These are phyloP conservation scores for Globisporangium perplexum DNA, from an alignment of 352 stramenopile genomes.

Conservation along the genomic window DNA sequence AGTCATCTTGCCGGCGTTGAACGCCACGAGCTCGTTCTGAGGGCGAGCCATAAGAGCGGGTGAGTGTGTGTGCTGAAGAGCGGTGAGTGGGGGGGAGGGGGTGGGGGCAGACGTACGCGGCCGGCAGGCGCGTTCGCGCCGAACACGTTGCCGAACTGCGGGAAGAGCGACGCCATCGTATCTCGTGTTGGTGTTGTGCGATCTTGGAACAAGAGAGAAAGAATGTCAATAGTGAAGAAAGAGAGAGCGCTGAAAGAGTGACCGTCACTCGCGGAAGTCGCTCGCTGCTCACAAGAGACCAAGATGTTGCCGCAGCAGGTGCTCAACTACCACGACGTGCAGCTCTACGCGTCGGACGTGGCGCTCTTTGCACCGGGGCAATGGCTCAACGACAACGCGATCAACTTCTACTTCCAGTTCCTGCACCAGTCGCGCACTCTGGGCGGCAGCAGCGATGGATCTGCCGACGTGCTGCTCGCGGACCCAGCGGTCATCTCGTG, in stretches of 20 bases:
- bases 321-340: constrained; percentile 76
- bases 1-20: constrained; percentile 90
- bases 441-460: not conserved
- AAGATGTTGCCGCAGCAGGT: constrained; percentile 36
- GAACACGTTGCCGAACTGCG: constrained; percentile 80
- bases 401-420: constrained; percentile 84
- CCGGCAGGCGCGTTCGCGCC: constrained; percentile 47
- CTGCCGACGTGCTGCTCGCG: constrained; percentile 45
- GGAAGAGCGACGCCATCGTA: constrained; percentile 55
- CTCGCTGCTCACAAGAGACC: not conserved
- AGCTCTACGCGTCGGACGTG: constrained; percentile 79
- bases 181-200: too few relatives aligned
- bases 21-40: constrained; percentile 84
- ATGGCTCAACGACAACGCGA: constrained; percentile 82
- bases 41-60: not conserved
- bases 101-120: constrained; percentile 12
- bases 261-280: not conserved
- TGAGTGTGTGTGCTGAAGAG: not conserved
- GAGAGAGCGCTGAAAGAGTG: too few relatives aligned
- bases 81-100: not conserved
- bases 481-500: constrained; percentile 78
- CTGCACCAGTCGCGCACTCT: constrained; percentile 38
- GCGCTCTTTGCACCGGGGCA: constrained; percentile 45
- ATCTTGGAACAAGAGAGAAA: not conserved
- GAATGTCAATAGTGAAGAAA: constrained; percentile 7